Conservation (phyloP, 345 rosid species). For the Salix udensis region DNA sequence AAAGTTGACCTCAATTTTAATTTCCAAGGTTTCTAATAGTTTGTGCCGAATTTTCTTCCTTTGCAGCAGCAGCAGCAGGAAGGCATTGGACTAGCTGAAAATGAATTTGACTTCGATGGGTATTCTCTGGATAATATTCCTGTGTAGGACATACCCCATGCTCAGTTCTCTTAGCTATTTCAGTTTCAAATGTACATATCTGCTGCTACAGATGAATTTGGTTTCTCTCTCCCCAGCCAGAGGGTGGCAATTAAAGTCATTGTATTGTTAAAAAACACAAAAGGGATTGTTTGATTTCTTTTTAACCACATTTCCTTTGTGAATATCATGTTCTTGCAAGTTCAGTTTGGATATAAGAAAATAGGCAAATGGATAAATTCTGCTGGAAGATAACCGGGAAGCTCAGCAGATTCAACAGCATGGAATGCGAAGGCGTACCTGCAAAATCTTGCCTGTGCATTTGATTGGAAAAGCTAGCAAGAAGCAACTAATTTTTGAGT, state of each 20-base stretch:
- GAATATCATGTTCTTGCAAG: constrained; percentile 28
- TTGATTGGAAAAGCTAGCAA: constrained; percentile 36
- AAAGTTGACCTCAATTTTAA: neutral
- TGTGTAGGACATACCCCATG: constrained; percentile 35
- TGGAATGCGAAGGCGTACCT: constrained; percentile 43
- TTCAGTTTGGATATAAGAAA: constrained; percentile 8
- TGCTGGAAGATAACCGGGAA: constrained; percentile 14
- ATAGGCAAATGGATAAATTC: constrained; percentile 4
- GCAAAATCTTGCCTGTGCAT: constrained; percentile 48
- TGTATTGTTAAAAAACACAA: neutral
- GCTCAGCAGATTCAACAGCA: constrained; percentile 27
- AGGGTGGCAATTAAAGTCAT: constrained; percentile 14
- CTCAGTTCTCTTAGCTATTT: constrained; percentile 1
- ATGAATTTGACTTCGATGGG: constrained; percentile 78
- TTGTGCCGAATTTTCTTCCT: constrained; percentile 8
- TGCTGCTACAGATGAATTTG: constrained; percentile 16
- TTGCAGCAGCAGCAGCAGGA: constrained; percentile 49
- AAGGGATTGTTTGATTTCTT: constrained; percentile 12
- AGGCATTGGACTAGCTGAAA: constrained; percentile 48
- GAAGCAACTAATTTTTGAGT: constrained; percentile 39
- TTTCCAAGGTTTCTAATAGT: neutral
- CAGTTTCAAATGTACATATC: constrained; percentile 39
- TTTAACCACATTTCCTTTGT: constrained; percentile 25
- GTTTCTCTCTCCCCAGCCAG: constrained; percentile 17
- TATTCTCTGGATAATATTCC: constrained; percentile 65